phyloP scores from a whole-genome alignment of 179 eudicot genomes.

The Beta macrorhiza region DNA sequence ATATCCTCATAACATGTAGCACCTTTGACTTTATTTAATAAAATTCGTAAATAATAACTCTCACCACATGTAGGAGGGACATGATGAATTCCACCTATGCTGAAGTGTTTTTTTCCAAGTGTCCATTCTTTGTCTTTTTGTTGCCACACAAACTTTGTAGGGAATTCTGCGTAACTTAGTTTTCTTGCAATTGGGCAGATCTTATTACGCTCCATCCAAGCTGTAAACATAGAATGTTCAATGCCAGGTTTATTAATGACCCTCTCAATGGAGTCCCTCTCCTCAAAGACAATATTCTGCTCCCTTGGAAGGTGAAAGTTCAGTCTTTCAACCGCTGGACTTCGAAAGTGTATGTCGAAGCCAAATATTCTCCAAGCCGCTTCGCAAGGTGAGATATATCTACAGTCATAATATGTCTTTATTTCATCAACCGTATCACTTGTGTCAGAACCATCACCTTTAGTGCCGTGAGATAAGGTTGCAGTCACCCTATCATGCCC shows the following conservation, averaged over 20 bases:
- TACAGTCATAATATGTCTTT: not conserved
- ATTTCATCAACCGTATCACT: not conserved
- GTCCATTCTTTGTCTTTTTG: not conserved
- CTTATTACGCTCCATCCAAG: slow-evolving; percentile 6
- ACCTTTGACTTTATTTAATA: not conserved
- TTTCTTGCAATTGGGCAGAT: not conserved
- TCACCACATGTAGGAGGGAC: not conserved
- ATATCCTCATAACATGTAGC: not conserved
- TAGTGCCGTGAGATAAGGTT: not conserved
- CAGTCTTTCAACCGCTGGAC: not conserved
- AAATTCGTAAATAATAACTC: not conserved
- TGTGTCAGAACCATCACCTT: not conserved
- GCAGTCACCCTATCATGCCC: slow-evolving; percentile 16
- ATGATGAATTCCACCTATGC: slow-evolving; percentile 2
- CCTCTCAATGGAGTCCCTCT: not conserved
- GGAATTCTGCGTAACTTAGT: not conserved
- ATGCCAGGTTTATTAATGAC: not conserved
- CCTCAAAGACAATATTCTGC: not conserved
- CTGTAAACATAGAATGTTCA: not conserved
- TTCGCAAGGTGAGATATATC: slow-evolving; percentile 23
- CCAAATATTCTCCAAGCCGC: slow-evolving; percentile 27
- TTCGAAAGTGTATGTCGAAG: slow-evolving; percentile 16
- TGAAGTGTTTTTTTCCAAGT: not conserved
- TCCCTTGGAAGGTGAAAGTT: not conserved
- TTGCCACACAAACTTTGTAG: not conserved